These are phyloP conservation scores for Blepharisma japonicum DNA, from an alignment of 73 alveolate genomes.

Conservation along the genomic window DNA sequence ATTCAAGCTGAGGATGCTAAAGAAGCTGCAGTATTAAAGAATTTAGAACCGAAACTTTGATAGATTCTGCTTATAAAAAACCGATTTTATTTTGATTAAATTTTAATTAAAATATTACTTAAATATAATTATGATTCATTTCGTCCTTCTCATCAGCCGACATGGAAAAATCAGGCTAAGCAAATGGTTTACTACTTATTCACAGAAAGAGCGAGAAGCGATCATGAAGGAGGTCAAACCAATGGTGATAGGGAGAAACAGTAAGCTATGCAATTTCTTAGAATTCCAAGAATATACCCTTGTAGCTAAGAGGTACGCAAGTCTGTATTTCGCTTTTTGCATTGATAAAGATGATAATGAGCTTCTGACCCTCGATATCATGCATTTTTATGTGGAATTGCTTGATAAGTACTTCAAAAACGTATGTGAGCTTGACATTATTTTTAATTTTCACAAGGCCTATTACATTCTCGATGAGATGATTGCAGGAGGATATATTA, in stretches of 20 bases:
- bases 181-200: conserved; percentile 55
- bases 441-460: conserved; percentile 89
- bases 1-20: too few relatives aligned
- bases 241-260: conserved; percentile 7
- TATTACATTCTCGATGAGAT: conserved; percentile 91
- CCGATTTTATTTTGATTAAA: too few relatives aligned
- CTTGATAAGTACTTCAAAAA: conserved; percentile 91
- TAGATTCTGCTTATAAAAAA: too few relatives aligned
- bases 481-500: conserved; percentile 78
- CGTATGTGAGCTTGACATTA: conserved; percentile 94
- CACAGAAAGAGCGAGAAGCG: conserved; percentile 45
- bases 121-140: conserved; percentile 30
- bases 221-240: conserved; percentile 46
- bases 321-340: conserved; percentile 85
- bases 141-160: conserved; percentile 42
- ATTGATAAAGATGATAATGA: conserved; percentile 92
- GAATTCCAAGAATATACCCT: not conserved
- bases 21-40: too few relatives aligned
- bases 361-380: conserved; percentile 76
- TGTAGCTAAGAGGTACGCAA: conserved; percentile 78
- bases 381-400: conserved; percentile 89
- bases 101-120: too few relatives aligned
- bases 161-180: conserved; percentile 62
- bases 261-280: conserved; percentile 21
- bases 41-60: too few relatives aligned